These are phyloP conservation scores for Stipa capillata DNA, from an alignment of 176 grass and related monocot species.

Conservation along the genomic window DNA sequence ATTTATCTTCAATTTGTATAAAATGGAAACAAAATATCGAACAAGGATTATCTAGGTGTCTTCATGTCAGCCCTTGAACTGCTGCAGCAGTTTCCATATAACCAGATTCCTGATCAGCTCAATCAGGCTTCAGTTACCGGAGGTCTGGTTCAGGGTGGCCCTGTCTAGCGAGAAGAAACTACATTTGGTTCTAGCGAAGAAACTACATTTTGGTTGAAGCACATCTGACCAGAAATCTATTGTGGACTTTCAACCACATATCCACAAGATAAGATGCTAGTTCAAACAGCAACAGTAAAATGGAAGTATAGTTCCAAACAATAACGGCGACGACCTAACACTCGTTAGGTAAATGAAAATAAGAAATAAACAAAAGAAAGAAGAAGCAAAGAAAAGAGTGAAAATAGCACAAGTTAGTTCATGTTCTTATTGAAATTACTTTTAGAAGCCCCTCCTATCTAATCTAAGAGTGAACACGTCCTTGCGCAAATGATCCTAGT, in stretches of 20 bases:
- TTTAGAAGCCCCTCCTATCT: neutral
- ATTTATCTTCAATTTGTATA: neutral
- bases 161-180: too few species aligned
- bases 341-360: neutral
- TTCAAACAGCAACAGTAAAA: slow-evolving; percentile 7
- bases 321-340: neutral
- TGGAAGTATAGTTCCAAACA: neutral
- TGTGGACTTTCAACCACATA: slow-evolving; percentile 7
- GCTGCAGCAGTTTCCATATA: neutral
- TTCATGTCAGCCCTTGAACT: neutral
- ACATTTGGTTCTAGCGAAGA: neutral
- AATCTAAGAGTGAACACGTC: neutral
- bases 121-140: neutral
- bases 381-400: too few species aligned
- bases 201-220: slow-evolving; percentile 20
- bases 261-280: neutral
- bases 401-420: neutral
- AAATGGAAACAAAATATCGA: neutral
- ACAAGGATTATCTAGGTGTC: neutral
- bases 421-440: neutral
- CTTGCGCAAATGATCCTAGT: neutral
- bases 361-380: neutral
- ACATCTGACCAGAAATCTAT: slow-evolving; percentile 3
- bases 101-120: neutral
- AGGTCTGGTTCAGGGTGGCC: slow-evolving; percentile 5